phyloP scores from a whole-genome alignment of 2,329 filamentous ascomycete genomes.

The Pseudogymnoascus destructans region DNA sequence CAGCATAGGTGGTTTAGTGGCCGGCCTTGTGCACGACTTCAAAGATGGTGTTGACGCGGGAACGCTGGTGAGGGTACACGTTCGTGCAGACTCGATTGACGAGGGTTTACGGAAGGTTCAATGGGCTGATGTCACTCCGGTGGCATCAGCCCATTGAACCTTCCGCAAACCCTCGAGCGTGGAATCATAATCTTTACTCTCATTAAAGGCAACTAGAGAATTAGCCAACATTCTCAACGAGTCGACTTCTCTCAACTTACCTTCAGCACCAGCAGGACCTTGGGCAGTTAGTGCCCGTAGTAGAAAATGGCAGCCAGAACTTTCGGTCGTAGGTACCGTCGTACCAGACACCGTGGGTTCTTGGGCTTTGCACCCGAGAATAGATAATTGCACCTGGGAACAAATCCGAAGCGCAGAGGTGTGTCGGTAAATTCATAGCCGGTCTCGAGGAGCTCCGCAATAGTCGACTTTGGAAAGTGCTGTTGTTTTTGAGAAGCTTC shows the following conservation, averaged over 20 bases:
- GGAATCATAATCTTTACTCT: constrained; percentile 20
- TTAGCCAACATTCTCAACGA: not conserved
- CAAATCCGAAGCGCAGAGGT: constrained; percentile 24
- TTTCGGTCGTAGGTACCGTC: constrained; percentile 21
- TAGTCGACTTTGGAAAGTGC: constrained; percentile 19
- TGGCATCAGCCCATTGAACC: too few species aligned
- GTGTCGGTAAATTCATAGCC: constrained; percentile 20
- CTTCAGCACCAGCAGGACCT: constrained; percentile 21
- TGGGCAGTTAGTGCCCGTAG: constrained; percentile 16
- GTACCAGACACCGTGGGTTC: constrained; percentile 14
- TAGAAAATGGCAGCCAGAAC: constrained; percentile 15
- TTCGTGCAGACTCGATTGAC: constrained; percentile 17
- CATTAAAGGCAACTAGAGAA: constrained; percentile 19
- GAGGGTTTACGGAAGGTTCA: constrained; percentile 16
- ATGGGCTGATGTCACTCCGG: constrained; percentile 21
- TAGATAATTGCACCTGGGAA: constrained; percentile 20
- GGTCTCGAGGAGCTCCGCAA: constrained; percentile 17
- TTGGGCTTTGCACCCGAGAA: constrained; percentile 21
- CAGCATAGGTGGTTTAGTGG: constrained; percentile 22
- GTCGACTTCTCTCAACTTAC: constrained; percentile 12
- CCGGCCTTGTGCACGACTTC: constrained; percentile 20
- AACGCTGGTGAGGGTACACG: constrained; percentile 21
- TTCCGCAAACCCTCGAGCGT: too few species aligned
- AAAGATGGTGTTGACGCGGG: constrained; percentile 24
- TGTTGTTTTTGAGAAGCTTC: too few species aligned